Base-by-base conservation (phyloP, 2,329 filamentous ascomycete genomes). In the Penicillium sp. region DNA sequence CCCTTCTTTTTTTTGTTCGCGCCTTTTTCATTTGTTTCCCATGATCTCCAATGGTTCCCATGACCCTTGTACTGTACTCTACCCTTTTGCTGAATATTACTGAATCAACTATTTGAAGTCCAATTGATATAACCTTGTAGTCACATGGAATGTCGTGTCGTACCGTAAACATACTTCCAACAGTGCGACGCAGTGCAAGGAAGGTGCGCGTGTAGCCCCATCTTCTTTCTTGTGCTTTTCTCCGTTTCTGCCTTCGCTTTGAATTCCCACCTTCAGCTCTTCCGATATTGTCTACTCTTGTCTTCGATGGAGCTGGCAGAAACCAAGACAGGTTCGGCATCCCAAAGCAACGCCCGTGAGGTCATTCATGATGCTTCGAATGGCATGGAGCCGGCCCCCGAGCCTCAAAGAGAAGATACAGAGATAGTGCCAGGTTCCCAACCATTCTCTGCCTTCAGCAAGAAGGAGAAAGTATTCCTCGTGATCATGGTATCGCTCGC, bases 401-500 rank as follows among this genome's bases (percentile, higher is more conserved):
- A 52, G 29, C 36, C 54, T 16, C 56, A 53, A 4, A 10, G 11
- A 21, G 32, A 51, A 13, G 18, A 45, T 11, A 31, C 29, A 31
- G 45, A 46, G 13, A 22, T 27, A 22, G n/a, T 22, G 39, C 22
- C 16, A 2, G 21, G 48, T 8, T 29, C 21, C 13, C 40, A 43
- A 45, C 32, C 13, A 5, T 53, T 40, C 69, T 76, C 57, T 10
- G 63, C 70, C 29, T 75, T 75, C 53, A 66, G 52, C 31, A 60
- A 54, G 22, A 40, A 58, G 29, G 61, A 75, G 48, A 75, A 72
- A 54, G 56, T 63, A 43, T 69, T 72, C 54, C 74, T 76, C 11
- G 64, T 75, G 27, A 55, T 65, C 45, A 72, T 76, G 68, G 70
- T 73, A 13, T 64, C 70, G 2, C 65, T 74, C 47, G 74, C 70